Conservation (phyloP, 768 basidiomycete genomes). For the Trametes sanguinea region DNA sequence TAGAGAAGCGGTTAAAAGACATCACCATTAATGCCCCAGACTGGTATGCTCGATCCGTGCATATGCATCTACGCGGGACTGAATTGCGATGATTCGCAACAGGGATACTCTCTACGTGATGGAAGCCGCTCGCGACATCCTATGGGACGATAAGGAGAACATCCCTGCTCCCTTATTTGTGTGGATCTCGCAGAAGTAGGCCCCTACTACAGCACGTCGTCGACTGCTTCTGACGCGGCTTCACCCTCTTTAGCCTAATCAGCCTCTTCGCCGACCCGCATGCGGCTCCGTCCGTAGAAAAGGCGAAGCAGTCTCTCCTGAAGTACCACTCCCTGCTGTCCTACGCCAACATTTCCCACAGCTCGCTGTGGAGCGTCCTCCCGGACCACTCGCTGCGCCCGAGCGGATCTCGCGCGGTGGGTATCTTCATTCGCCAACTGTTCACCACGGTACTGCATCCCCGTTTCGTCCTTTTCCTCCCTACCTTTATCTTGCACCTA, state of each 20-base stretch:
- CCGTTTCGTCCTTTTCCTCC: conserved; percentile 82
- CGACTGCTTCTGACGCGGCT: not conserved
- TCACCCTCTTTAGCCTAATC: conserved; percentile 55
- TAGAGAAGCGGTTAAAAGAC: conserved; percentile 68
- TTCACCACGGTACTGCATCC: conserved; percentile 69
- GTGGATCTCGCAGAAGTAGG: conserved; percentile 84
- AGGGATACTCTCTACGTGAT: conserved; percentile 86
- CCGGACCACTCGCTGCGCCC: conserved; percentile 66
- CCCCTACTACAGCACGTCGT: conserved; percentile 5
- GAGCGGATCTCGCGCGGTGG: conserved; percentile 67
- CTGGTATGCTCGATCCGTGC: conserved; percentile 60
- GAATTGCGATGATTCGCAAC: conserved; percentile 30
- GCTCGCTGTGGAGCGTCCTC: conserved; percentile 72
- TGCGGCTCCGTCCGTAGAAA: conserved; percentile 53
- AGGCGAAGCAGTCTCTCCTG: conserved; percentile 66
- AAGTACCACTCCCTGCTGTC: conserved; percentile 85
- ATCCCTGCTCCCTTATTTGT: conserved; percentile 79
- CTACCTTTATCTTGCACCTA: conserved; percentile 78
- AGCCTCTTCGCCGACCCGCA: conserved; percentile 76
- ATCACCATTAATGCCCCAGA: conserved; percentile 90
- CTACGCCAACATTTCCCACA: conserved; percentile 77
- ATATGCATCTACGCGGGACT: not conserved
- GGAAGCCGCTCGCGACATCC: conserved; percentile 84
- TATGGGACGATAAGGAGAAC: conserved; percentile 71
- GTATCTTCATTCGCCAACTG: conserved; percentile 70